Evolutionary conservation across 2,329 filamentous ascomycete species (phyloP).

Genomic region (Ophiocordyceps australis): DNA sequence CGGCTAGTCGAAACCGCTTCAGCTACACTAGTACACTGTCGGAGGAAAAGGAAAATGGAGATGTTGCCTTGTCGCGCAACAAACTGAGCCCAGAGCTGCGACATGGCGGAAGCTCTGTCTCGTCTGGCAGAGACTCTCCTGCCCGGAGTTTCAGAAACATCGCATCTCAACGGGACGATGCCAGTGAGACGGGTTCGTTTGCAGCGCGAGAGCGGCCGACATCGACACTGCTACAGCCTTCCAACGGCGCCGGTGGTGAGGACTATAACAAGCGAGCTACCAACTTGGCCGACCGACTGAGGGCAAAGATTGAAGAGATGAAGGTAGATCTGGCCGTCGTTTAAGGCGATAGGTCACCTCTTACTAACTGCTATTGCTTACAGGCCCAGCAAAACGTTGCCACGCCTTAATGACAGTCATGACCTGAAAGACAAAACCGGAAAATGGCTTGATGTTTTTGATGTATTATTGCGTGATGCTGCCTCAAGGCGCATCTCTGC

Average conservation of each 20-base stretch:
- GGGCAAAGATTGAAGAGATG: slow-evolving; percentile 97
- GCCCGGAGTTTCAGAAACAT: slow-evolving; percentile 32
- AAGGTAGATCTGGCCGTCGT: too few relatives aligned
- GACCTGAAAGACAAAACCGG: too few relatives aligned
- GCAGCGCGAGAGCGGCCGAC: slow-evolving; percentile 13
- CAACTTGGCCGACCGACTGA: slow-evolving; percentile 93
- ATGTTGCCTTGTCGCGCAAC: slow-evolving; percentile 23
- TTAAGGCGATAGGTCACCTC: too few relatives aligned
- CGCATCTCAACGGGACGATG: slow-evolving; percentile 12
- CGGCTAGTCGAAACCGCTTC: slow-evolving; percentile 29
- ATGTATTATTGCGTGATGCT: too few relatives aligned
- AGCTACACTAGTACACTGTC: slow-evolving; percentile 49
- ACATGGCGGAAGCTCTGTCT: slow-evolving; percentile 27
- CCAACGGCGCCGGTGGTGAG: slow-evolving; percentile 13
- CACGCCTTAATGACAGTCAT: too few relatives aligned
- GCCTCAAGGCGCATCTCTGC: too few relatives aligned
- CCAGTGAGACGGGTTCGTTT: slow-evolving; percentile 10
- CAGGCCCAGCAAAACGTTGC: too few relatives aligned
- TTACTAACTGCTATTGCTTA: too few relatives aligned
- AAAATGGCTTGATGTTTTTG: too few relatives aligned
- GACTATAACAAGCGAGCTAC: slow-evolving; percentile 97
- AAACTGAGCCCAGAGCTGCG: slow-evolving; percentile 38
- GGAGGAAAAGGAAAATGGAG: slow-evolving; percentile 63
- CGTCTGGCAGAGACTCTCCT: slow-evolving; percentile 40
- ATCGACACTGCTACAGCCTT: slow-evolving; percentile 15